These are phyloP conservation scores for Peterozyma toletana DNA, from an alignment of 805 yeast species.

Conservation along the genomic window DNA sequence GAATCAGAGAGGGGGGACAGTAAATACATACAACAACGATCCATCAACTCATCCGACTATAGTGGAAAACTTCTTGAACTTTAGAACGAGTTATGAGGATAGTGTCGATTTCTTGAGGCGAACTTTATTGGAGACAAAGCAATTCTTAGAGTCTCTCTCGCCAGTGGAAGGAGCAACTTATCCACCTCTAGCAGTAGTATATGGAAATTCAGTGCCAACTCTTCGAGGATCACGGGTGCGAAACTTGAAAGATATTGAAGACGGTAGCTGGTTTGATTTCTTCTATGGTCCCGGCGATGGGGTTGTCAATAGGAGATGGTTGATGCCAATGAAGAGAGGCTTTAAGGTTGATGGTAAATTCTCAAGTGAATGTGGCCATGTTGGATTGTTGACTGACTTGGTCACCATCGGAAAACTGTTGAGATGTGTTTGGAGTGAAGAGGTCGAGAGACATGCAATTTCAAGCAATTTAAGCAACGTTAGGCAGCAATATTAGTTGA, in stretches of 20 bases:
- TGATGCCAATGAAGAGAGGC: slow-evolving; percentile 72
- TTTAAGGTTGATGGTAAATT: slow-evolving; percentile 68
- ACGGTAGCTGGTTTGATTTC: slow-evolving; percentile 70
- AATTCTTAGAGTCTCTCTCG: slow-evolving; percentile 48
- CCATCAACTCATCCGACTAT: slow-evolving; percentile 4
- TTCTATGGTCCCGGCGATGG: slow-evolving; percentile 92
- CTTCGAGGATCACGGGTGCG: slow-evolving; percentile 72
- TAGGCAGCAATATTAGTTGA: no score
- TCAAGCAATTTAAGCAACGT: no score
- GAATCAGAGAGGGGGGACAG: slow-evolving; percentile 9
- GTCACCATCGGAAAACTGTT: slow-evolving; percentile 68
- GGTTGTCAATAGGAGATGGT: slow-evolving; percentile 76
- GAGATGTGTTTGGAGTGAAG: slow-evolving; percentile 54
- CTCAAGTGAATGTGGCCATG: slow-evolving; percentile 66
- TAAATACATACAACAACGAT: slow-evolving; percentile 7
- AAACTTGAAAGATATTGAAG: slow-evolving; percentile 51
- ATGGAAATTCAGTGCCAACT: slow-evolving; percentile 79
- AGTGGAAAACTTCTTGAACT: slow-evolving; percentile 12
- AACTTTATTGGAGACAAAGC: slow-evolving; percentile 52
- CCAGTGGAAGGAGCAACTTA: slow-evolving; percentile 46
- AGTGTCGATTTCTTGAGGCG: slow-evolving; percentile 58
- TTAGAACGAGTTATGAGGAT: slow-evolving; percentile 38
- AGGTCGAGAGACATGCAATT: slow-evolving; percentile 12
- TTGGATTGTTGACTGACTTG: slow-evolving; percentile 69
- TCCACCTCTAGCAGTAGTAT: slow-evolving; percentile 81